A percentile compares a stretch with the other conserved stretches of the same genome.
Conservation (phyloP, 257 asterid species). For the Solanum sparsipilum region DNA sequence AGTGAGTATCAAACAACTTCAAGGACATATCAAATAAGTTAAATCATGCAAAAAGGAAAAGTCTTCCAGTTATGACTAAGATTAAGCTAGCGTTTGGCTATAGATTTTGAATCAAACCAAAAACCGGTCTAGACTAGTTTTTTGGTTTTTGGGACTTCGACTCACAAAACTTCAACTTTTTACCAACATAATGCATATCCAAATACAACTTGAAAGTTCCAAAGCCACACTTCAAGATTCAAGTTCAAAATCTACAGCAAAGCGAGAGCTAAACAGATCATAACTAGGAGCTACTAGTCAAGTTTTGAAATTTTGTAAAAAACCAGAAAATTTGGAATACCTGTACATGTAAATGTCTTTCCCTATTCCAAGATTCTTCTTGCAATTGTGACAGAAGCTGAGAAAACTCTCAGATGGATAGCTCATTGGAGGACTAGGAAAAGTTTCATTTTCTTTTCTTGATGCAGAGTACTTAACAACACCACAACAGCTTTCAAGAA, state of each 20-base stretch:
- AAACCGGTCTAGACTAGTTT: neutral
- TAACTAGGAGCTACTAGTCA: neutral
- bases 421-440: slow-evolving; percentile 20
- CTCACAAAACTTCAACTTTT: neutral
- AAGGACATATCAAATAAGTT: neutral
- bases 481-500: slow-evolving; percentile 69
- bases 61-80: neutral
- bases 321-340: slow-evolving; percentile 15
- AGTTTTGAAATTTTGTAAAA: neutral
- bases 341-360: slow-evolving; percentile 78
- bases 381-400: slow-evolving; percentile 67
- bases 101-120: neutral
- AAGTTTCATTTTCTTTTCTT: too few relatives aligned
- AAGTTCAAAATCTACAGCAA: neutral
- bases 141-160: neutral
- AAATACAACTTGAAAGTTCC: too few relatives aligned
- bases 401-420: slow-evolving; percentile 61
- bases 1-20: neutral
- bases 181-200: neutral
- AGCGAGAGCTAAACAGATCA: neutral
- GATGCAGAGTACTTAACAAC: slow-evolving; percentile 34
- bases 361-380: slow-evolving; percentile 64
- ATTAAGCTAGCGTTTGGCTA: neutral
- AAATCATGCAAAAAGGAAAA: neutral
- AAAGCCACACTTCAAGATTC: neutral